Evolutionary conservation across 176 grass and related monocot species (phyloP), one percentile per base, ranked within the genome.

Genomic region (Stipa capillata): DNA sequence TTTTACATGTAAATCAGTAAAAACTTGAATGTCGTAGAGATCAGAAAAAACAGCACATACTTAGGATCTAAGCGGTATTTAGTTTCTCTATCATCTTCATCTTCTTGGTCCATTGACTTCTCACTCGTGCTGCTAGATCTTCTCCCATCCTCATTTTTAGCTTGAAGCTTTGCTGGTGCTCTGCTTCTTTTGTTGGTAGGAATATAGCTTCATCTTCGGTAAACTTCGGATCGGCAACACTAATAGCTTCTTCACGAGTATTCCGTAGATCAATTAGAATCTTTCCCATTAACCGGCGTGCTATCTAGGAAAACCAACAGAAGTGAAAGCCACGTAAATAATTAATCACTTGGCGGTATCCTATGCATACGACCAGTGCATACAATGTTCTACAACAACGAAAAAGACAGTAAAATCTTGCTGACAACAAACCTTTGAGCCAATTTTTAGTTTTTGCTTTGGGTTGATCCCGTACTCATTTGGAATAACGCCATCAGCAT

Each of bases 401-500:
- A 32, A 63, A 49, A 56, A 57, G n/a, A 31, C 24, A 70, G 42
- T 69, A 6, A 76, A 12, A 40, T 81, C 39, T 74, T 44, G 43
- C 20, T 48, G 8, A 52, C 6, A 73, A 66, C 56, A 81, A 81
- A 98, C 96, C 96, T 93, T 98, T 67, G 96, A 98, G 69, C 96
- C 96, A 66, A 98, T 95, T 84, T 92, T 98, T 7, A 98, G 78
- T 85, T 98, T 98, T 78, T 98, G 96, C 31, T 87, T 90, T 76
- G 96, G 90, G 69, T 98, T 98, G 89, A 98, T 98, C 53, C 96
- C 96, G 41, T 98, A 98, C 80, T 98, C 96, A 78, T 95, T 98
- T 81, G 92, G 96, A 89, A 98, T 94, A 49, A 98, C 92, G 17
- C 92, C 87, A 94, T 98, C 96, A 83, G 96, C 96, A 77, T 94